Conservation (phyloP, 352 stramenopile species). For the Pythium rishiriense region DNA sequence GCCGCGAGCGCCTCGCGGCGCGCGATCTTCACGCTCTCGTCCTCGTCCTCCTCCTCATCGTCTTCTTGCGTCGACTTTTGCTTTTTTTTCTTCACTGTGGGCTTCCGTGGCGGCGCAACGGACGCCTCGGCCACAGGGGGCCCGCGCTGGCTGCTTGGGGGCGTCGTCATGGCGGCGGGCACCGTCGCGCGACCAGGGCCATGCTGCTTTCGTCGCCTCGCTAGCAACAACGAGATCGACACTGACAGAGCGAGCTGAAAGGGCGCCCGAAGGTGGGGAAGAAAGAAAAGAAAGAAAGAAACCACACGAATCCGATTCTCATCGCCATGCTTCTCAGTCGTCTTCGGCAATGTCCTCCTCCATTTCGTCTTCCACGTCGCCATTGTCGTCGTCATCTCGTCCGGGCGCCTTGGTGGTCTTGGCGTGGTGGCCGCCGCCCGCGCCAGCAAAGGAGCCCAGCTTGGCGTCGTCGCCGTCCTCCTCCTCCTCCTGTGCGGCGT, state of each 20-base stretch:
- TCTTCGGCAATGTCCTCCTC: constrained; percentile 80
- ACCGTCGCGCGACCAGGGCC: no score
- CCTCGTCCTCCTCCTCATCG: constrained; percentile 17
- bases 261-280: no score
- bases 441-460: background rate
- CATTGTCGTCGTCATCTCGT: constrained; percentile 32
- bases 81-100: constrained; percentile 12
- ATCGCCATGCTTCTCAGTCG: constrained; percentile 4
- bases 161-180: background rate
- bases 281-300: background rate
- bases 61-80: background rate
- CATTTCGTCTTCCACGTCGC: constrained; percentile 63
- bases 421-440: no score
- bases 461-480: constrained; percentile 35
- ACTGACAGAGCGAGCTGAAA: no score
- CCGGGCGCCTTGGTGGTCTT: constrained; percentile 5
- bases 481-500: constrained; percentile 24
- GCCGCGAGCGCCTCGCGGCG: constrained; percentile 9
- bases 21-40: constrained; percentile 12
- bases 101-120: background rate
- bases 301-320: no score
- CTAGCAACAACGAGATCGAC: no score
- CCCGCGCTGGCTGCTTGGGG: background rate
- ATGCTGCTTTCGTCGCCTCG: no score
- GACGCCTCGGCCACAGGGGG: no score